A percentile compares a stretch with the other conserved stretches of the same genome.
phyloP scores from a whole-genome alignment of 352 stramenopile species.

The Thalassiosira exigua region DNA sequence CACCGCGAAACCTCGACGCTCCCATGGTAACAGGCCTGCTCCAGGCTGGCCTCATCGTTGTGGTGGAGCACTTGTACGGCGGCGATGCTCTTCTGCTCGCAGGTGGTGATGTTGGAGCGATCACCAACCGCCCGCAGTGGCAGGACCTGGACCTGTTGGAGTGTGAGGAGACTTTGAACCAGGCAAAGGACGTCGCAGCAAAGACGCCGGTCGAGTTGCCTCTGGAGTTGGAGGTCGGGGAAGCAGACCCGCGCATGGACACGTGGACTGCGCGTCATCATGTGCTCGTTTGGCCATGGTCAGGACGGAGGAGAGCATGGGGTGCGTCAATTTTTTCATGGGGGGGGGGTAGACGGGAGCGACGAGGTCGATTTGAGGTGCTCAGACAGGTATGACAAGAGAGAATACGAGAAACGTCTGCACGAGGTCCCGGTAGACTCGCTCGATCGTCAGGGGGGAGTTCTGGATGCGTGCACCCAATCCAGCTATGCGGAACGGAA shows the following conservation, averaged over 20 bases:
- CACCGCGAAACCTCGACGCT: constrained; percentile 58
- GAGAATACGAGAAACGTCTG: not conserved
- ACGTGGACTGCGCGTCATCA: constrained; percentile 39
- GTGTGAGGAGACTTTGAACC: constrained; percentile 41
- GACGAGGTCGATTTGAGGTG: constrained; percentile 1
- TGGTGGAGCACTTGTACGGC: constrained; percentile 37
- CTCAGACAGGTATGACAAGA: not conserved
- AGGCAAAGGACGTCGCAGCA: constrained; percentile 36
- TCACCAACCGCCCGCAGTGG: too few species aligned
- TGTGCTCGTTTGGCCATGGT: constrained; percentile 39
- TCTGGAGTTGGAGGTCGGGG: constrained; percentile 8
- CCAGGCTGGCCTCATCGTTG: constrained; percentile 28
- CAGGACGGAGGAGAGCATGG: constrained; percentile 56
- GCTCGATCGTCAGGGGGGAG: not conserved
- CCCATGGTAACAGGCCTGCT: constrained; percentile 39
- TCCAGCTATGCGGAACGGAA: too few species aligned
- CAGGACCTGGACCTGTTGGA: constrained; percentile 27
- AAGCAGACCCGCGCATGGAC: constrained; percentile 33
- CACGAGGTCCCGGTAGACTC: not conserved
- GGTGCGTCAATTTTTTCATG: constrained; percentile 47
- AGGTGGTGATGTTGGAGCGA: constrained; percentile 53
- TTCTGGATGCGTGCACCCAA: too few species aligned
- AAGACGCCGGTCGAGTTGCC: constrained; percentile 38
- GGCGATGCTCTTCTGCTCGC: constrained; percentile 41
- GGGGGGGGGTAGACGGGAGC: constrained; percentile 43